Conservation (phyloP, 257 asterid species). For the Verbena officinalis region DNA sequence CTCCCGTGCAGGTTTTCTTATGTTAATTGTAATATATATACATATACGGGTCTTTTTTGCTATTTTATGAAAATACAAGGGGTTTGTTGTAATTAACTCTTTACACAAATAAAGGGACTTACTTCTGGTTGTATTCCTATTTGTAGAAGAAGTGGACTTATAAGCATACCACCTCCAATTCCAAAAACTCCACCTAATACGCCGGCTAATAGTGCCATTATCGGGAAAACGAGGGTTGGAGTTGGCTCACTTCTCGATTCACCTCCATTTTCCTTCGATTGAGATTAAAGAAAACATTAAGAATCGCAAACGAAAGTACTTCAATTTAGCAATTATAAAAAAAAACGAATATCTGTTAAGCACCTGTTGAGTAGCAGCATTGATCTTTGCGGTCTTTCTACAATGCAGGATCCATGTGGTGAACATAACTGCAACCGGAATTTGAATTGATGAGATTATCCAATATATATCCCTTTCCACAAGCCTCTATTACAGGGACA, state of each 20-base stretch:
- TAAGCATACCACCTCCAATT: constrained; percentile 96
- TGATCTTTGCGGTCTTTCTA: constrained; percentile 24
- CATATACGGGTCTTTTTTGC: too few relatives aligned
- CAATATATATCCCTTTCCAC: constrained; percentile 87
- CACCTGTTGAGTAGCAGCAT: constrained; percentile 49
- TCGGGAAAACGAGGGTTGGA: constrained; percentile 56
- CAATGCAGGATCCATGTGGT: constrained; percentile 56
- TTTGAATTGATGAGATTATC: constrained; percentile 70
- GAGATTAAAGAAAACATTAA: constrained; percentile 3
- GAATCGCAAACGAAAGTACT: neutral
- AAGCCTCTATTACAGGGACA: constrained; percentile 49
- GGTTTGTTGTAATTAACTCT: too few relatives aligned
- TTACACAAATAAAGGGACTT: constrained; percentile 29
- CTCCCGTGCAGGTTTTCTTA: too few relatives aligned
- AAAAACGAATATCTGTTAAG: neutral
- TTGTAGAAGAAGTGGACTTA: constrained; percentile 83
- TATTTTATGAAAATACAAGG: too few relatives aligned
- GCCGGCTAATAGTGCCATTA: constrained; percentile 84
- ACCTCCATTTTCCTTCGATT: constrained; percentile 47
- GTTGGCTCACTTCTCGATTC: constrained; percentile 22
- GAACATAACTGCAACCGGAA: constrained; percentile 71
- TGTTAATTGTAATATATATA: too few relatives aligned
- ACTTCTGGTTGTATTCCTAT: constrained; percentile 82
- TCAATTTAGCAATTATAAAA: neutral
- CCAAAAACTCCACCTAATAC: constrained; percentile 85